Evolutionary conservation across 805 yeast genomes (phyloP).

Genomic region (Ogataea degrootiae): DNA sequence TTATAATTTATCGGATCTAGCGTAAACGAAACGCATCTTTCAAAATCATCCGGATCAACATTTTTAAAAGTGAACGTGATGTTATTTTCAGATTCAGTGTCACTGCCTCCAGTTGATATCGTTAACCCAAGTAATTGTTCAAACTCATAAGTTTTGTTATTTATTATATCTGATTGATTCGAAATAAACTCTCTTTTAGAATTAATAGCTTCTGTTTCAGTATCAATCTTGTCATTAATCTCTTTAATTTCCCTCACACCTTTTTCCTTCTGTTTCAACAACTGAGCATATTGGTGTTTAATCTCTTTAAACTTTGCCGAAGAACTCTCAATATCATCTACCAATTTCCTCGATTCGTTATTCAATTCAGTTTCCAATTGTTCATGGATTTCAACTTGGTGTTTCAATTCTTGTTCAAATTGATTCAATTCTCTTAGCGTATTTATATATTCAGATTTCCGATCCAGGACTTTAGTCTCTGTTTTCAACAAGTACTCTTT

Average conservation of each 20-base stretch:
- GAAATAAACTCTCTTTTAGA: constrained; percentile 28
- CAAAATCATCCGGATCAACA: constrained; percentile 41
- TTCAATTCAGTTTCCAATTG: constrained; percentile 18
- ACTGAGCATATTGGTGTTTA: constrained; percentile 30
- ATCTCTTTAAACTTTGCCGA: constrained; percentile 37
- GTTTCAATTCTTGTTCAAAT: constrained; percentile 16
- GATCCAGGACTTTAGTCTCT: constrained; percentile 16
- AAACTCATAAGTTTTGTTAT: constrained; percentile 38
- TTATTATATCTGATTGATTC: constrained; percentile 35
- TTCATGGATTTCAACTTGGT: constrained; percentile 15
- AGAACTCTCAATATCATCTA: constrained; percentile 27
- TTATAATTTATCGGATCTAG: constrained; percentile 35
- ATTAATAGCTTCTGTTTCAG: constrained; percentile 20
- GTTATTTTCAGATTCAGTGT: constrained; percentile 8
- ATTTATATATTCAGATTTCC: constrained; percentile 20
- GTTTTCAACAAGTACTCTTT: constrained; percentile 10
- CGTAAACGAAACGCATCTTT: constrained; percentile 39
- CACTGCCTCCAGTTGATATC: constrained; percentile 36
- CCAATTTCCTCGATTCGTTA: constrained; percentile 16
- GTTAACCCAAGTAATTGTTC: constrained; percentile 44
- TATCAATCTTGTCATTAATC: constrained; percentile 22
- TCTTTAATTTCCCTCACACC: constrained; percentile 26
- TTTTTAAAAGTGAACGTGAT: constrained; percentile 41
- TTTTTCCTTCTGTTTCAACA: constrained; percentile 25
- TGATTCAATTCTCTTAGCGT: constrained; percentile 16